Percentiles rank a stretch among this genome's conserved stretches.
phyloP scores from a whole-genome alignment of 345 rosid species.

The Populus davidiana region DNA sequence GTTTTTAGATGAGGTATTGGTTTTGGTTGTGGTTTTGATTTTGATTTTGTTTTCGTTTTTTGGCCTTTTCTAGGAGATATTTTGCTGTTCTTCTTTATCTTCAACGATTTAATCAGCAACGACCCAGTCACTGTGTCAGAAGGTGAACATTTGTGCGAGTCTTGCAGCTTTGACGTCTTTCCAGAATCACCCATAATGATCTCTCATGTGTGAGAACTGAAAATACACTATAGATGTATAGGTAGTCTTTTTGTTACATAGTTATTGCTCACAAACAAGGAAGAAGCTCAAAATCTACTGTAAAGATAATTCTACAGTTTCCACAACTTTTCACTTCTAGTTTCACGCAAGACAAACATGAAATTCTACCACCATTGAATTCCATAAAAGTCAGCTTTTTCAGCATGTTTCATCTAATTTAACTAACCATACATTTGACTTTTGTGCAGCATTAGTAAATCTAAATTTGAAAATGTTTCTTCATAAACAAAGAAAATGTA shows the following conservation, averaged over 20 bases:
- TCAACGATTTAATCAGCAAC: slow-evolving; percentile 43
- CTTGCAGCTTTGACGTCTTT: slow-evolving; percentile 26
- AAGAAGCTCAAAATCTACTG: neutral
- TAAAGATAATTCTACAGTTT: neutral
- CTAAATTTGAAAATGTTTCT: neutral
- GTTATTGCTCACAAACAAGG: neutral
- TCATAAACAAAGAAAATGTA: neutral
- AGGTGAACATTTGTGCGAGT: slow-evolving; percentile 27
- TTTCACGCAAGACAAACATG: neutral
- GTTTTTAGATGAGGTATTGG: slow-evolving; percentile 28
- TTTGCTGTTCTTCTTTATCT: slow-evolving; percentile 29
- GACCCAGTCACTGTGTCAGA: slow-evolving; percentile 39
- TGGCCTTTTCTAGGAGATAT: slow-evolving; percentile 24
- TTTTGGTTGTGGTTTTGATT: slow-evolving; percentile 32
- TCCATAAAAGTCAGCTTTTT: neutral
- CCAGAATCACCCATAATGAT: slow-evolving; percentile 38
- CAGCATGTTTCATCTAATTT: neutral
- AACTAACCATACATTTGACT: neutral
- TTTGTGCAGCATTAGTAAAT: neutral
- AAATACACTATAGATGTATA: neutral
- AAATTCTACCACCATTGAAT: neutral
- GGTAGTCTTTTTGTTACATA: neutral
- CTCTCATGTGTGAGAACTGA: slow-evolving; percentile 15
- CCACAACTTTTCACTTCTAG: neutral
- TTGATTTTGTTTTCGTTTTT: slow-evolving; percentile 27